Evolutionary conservation across 129 eudicot species (phyloP).

Genomic region (Solidago caesia): DNA sequence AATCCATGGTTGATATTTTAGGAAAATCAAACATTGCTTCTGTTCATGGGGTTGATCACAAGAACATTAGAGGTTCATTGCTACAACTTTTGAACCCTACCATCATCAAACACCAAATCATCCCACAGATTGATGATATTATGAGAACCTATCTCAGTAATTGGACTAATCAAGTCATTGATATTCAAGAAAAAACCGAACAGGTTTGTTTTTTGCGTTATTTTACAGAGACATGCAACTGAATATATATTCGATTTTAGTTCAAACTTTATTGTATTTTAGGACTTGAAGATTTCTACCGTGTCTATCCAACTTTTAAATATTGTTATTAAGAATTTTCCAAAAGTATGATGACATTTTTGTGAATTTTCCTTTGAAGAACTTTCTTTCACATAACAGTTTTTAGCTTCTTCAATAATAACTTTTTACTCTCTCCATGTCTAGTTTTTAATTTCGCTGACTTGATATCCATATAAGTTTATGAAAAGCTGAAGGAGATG

Average conservation of each 20-base stretch:
- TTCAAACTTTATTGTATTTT: too few relatives aligned
- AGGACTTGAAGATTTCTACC: too few relatives aligned
- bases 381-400: too few relatives aligned
- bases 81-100: conserved; percentile 73
- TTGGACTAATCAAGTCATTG: conserved; percentile 69
- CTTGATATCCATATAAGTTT: not conserved
- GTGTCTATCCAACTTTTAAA: too few relatives aligned
- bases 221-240: not conserved
- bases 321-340: too few relatives aligned
- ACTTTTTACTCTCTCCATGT: too few relatives aligned
- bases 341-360: too few relatives aligned
- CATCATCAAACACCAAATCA: conserved; percentile 62
- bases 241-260: not conserved
- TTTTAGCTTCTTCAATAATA: too few relatives aligned
- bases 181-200: conserved; percentile 90
- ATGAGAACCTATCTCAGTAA: conserved; percentile 75
- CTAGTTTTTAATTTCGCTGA: too few relatives aligned
- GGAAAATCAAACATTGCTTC: conserved; percentile 97
- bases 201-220: conserved; percentile 47
- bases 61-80: conserved; percentile 93
- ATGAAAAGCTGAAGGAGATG: not conserved
- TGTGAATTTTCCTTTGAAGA: too few relatives aligned
- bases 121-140: conserved; percentile 78
- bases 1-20: conserved; percentile 86
- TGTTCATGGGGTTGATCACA: conserved; percentile 92